Percentiles rank a stretch among this genome's conserved stretches.
Evolutionary conservation across 2,329 filamentous ascomycete genomes (phyloP).

Genomic region (Setomelanomma holmii): DNA sequence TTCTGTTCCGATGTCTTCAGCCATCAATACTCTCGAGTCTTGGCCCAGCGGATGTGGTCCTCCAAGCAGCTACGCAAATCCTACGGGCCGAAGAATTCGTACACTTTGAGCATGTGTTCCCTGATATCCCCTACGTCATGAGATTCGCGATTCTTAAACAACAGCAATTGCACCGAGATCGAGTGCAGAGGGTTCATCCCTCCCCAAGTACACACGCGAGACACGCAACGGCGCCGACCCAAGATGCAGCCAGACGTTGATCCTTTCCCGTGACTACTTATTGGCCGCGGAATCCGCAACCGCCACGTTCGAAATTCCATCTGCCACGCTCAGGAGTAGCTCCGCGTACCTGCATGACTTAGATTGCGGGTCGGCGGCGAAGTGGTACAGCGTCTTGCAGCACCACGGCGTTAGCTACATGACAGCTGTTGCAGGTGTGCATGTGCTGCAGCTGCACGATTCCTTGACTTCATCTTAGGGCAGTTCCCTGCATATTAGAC

Average conservation of each 20-base stretch:
- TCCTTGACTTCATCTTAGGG: constrained; percentile 8
- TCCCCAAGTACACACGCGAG: background rate
- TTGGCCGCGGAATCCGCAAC: background rate
- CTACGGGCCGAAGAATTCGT: background rate
- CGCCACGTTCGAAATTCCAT: background rate
- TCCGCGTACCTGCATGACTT: constrained; percentile 28
- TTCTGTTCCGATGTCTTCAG: background rate
- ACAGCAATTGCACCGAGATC: background rate
- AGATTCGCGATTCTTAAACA: background rate
- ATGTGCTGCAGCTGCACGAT: constrained; percentile 9
- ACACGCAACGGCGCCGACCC: background rate
- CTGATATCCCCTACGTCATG: background rate
- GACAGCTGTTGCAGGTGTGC: too few relatives aligned
- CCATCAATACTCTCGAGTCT: background rate
- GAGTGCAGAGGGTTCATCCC: background rate
- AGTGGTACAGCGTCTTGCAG: constrained; percentile 6
- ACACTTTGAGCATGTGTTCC: background rate
- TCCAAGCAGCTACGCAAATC: background rate
- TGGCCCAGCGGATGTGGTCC: background rate
- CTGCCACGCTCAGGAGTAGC: constrained; percentile 25
- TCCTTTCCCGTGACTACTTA: background rate
- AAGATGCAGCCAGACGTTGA: background rate
- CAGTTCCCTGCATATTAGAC: constrained; percentile 9
- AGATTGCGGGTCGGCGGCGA: constrained; percentile 15
- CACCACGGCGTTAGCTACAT: constrained; percentile 6